Evolutionary conservation across 495 filamentous ascomycete genomes (phyloP).

Genomic region (Penicillium pancosmium): DNA sequence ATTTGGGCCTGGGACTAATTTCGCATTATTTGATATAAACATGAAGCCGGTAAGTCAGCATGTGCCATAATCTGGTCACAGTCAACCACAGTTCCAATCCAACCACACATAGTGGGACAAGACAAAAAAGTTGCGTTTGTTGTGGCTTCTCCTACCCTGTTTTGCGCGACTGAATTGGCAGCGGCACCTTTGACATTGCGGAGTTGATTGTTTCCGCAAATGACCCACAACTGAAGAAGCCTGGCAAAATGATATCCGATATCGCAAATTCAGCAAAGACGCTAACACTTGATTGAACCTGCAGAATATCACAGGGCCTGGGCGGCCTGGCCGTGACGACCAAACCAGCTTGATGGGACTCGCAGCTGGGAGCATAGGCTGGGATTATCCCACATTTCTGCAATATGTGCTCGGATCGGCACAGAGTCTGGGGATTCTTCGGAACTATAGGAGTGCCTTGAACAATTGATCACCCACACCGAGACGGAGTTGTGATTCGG

Average conservation of each 20-base stretch:
- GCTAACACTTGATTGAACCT: neutral
- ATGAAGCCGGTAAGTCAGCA: constrained; percentile 40
- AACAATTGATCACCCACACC: neutral
- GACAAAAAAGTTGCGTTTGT: no score
- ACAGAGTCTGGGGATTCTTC: constrained; percentile 10
- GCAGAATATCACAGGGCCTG: constrained; percentile 33
- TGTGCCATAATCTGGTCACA: neutral
- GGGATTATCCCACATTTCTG: constrained; percentile 22
- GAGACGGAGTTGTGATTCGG: neutral
- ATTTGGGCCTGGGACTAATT: constrained; percentile 24
- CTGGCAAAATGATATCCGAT: no score
- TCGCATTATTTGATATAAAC: constrained; percentile 44
- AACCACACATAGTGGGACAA: no score
- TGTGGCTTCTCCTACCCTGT: no score
- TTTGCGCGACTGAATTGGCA: no score
- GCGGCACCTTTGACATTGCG: no score
- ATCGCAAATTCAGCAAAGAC: no score
- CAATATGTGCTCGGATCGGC: constrained; percentile 20
- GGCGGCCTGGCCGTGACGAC: constrained; percentile 31
- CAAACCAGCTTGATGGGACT: constrained; percentile 28
- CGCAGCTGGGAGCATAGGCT: constrained; percentile 24
- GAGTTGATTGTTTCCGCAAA: no score
- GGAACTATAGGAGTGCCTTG: constrained; percentile 12
- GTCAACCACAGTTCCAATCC: no score
- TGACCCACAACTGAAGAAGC: no score